Conservation (phyloP, 306 rosid genomes). For the Prunus fruticosa region DNA sequence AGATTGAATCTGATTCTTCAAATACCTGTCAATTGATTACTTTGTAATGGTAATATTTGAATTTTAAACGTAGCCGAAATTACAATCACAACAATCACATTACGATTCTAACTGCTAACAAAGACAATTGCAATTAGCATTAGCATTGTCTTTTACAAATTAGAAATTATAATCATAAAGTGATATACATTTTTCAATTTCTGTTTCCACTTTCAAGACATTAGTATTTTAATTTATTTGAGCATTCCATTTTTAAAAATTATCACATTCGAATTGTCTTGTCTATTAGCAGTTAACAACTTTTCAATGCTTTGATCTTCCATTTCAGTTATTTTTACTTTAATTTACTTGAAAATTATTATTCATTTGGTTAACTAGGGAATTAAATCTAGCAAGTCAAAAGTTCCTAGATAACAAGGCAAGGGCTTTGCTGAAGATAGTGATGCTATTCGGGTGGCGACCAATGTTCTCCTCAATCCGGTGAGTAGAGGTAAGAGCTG, state of each 20-base stretch:
- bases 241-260: neutral
- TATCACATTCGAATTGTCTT: neutral
- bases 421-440: neutral
- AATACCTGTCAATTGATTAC: conserved; percentile 51
- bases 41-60: neutral
- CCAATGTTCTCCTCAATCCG: no score
- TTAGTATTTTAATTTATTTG: neutral
- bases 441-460: neutral
- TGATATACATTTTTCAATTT: neutral
- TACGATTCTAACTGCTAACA: neutral
- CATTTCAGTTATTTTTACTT: neutral
- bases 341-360: neutral
- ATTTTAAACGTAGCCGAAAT: neutral
- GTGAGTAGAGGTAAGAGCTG: no score
- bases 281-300: neutral
- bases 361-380: neutral
- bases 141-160: neutral
- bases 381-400: neutral
- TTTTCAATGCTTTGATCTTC: neutral
- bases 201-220: neutral
- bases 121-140: neutral
- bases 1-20: conserved; percentile 70
- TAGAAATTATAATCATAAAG: neutral
- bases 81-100: neutral
- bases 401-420: neutral